Evolutionary conservation across 192 early-diverging fungal genomes (phyloP).

Genomic region (Entomortierella beljakovae): DNA sequence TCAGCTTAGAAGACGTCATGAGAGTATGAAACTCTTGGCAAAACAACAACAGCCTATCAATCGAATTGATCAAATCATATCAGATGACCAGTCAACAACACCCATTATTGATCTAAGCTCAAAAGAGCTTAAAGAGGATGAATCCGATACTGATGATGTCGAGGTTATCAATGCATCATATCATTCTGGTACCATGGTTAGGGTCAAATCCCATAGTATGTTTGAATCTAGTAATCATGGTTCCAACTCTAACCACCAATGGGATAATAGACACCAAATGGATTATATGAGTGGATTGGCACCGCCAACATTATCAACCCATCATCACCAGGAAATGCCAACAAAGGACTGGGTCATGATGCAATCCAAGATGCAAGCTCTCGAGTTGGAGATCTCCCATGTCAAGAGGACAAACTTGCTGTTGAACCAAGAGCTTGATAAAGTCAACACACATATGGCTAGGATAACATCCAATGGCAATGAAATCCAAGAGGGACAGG

Average conservation of each 20-base stretch:
- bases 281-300: not conserved
- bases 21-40: conserved; percentile 23
- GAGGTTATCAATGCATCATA: conserved; percentile 10
- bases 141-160: conserved; percentile 2
- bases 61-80: not conserved
- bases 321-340: conserved; percentile 18
- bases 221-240: conserved; percentile 4
- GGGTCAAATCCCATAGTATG: conserved; percentile 31
- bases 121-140: not conserved
- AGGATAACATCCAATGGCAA: conserved; percentile 7
- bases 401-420: conserved; percentile 32
- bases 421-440: conserved; percentile 40
- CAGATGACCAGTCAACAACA: not conserved
- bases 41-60: conserved; percentile 5
- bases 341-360: conserved; percentile 43
- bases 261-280: conserved; percentile 1
- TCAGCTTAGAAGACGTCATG: conserved; percentile 40
- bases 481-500: conserved; percentile 1
- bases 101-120: not conserved
- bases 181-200: conserved; percentile 22
- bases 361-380: conserved; percentile 36
- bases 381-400: conserved; percentile 30
- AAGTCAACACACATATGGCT: conserved; percentile 14
- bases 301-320: not conserved
- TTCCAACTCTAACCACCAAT: not conserved